Evolutionary conservation across 1,139 yeast genomes (phyloP).

Genomic region (Kurtzmaniella quercitrusa): DNA sequence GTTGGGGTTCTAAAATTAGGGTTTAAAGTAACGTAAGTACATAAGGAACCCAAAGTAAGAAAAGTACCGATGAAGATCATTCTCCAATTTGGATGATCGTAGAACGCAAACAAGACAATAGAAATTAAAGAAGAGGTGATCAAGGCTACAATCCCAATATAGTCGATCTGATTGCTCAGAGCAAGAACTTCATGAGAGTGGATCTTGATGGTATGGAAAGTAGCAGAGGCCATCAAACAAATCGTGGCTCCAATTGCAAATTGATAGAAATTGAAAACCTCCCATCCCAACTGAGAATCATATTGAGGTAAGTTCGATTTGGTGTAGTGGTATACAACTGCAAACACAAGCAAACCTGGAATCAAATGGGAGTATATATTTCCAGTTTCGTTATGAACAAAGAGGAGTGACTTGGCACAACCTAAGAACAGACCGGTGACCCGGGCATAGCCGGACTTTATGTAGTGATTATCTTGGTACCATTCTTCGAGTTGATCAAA

Average conservation of each 20-base stretch:
- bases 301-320: slow-evolving; percentile 33
- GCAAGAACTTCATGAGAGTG: slow-evolving; percentile 62
- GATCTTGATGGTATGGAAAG: slow-evolving; percentile 71
- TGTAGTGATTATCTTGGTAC: slow-evolving; percentile 85
- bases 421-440: slow-evolving; percentile 53
- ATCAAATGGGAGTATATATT: slow-evolving; percentile 78
- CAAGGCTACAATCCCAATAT: slow-evolving; percentile 76
- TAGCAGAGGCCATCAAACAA: slow-evolving; percentile 71
- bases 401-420: slow-evolving; percentile 55
- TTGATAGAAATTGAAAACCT: slow-evolving; percentile 31
- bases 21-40: slow-evolving; percentile 62
- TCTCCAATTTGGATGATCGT: slow-evolving; percentile 43
- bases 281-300: slow-evolving; percentile 47
- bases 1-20: slow-evolving; percentile 62
- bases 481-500: slow-evolving; percentile 61
- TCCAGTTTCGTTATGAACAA: slow-evolving; percentile 80
- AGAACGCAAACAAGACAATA: slow-evolving; percentile 61
- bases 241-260: slow-evolving; percentile 38
- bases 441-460: slow-evolving; percentile 68
- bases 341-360: slow-evolving; percentile 42
- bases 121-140: slow-evolving; percentile 75
- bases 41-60: slow-evolving; percentile 50
- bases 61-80: slow-evolving; percentile 47
- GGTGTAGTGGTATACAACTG: slow-evolving; percentile 18
- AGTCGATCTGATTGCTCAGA: slow-evolving; percentile 79